Conservation (phyloP, 169 alveolate genomes). For the Toxoplasma gondii region DNA sequence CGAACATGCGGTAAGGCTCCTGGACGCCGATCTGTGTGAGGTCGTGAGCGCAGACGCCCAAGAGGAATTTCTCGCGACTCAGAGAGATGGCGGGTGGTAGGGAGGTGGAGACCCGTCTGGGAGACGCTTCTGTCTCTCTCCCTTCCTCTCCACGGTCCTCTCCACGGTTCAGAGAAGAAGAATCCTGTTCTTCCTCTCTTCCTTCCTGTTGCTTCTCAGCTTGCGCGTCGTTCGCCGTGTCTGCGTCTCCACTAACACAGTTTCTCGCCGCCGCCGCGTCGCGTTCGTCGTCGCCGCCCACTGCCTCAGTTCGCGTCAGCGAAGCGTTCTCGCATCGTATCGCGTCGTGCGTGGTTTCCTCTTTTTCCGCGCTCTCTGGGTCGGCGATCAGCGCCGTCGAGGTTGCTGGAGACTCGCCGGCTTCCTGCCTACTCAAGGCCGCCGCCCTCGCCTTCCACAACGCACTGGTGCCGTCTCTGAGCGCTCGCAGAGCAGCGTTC, state of each 20-base stretch:
- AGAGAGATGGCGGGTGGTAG: not conserved
- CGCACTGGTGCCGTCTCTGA: not conserved
- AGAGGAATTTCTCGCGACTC: not conserved
- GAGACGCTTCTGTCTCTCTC: not conserved
- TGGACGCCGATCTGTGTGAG: not conserved
- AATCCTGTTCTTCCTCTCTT: not conserved
- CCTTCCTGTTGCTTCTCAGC: no score
- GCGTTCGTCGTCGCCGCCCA: not conserved
- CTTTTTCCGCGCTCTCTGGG: not conserved
- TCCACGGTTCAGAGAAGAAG: not conserved
- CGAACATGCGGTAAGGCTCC: conserved; percentile 27
- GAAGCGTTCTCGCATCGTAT: not conserved
- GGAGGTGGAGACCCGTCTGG: no score
- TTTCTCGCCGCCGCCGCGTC: not conserved
- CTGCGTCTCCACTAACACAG: no score
- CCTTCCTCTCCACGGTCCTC: not conserved
- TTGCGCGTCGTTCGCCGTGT: no score
- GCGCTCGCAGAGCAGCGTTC: conserved; percentile 85
- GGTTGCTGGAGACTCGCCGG: not conserved
- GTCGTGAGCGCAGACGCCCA: conserved; percentile 38
- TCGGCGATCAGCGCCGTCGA: not conserved
- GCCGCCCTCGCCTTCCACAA: not conserved
- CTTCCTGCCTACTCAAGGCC: no score
- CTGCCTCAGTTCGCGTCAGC: no score
- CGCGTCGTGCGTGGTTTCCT: not conserved